These are phyloP conservation scores for Licmophora abbreviata DNA, from an alignment of 108 stramenopile genomes.

Conservation along the genomic window DNA sequence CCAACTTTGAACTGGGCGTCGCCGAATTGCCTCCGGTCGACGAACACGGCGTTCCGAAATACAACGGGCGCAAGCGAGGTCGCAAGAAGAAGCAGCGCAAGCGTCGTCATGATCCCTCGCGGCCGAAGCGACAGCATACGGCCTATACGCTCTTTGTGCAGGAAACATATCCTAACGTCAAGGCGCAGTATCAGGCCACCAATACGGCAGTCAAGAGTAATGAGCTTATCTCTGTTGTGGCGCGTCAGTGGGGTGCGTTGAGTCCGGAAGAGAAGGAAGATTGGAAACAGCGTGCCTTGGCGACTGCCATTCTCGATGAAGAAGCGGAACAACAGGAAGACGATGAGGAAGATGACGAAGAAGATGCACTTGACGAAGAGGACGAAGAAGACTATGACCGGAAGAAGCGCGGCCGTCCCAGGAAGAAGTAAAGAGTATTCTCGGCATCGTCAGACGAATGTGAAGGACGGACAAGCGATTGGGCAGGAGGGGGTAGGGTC, in stretches of 20 bases:
- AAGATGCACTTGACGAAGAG: slow-evolving; percentile 15
- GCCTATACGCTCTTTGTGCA: slow-evolving; percentile 43
- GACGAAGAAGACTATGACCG: slow-evolving; percentile 14
- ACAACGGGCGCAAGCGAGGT: slow-evolving; percentile 47
- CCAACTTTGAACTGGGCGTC: slow-evolving; percentile 9
- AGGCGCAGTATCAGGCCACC: slow-evolving; percentile 8
- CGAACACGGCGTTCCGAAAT: slow-evolving; percentile 43
- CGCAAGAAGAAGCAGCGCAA: slow-evolving; percentile 35
- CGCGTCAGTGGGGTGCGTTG: slow-evolving; percentile 32
- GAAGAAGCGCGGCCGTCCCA: no score
- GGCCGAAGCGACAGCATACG: slow-evolving; percentile 35
- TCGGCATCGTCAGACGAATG: no score
- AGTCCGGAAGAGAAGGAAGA: slow-evolving; percentile 11
- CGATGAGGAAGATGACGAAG: slow-evolving; percentile 12
- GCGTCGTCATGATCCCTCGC: slow-evolving; percentile 31
- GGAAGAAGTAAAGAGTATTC: no score
- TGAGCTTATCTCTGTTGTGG: slow-evolving; percentile 31
- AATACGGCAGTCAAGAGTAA: slow-evolving; percentile 19
- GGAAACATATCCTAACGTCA: slow-evolving; percentile 29
- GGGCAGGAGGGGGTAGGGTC: no score
- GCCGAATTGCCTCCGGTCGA: slow-evolving; percentile 31
- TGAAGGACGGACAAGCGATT: no score
- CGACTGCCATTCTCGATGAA: background rate
- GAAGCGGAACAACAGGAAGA: slow-evolving; percentile 12
- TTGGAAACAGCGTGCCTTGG: slow-evolving; percentile 29